A percentile compares a stretch with the other conserved stretches of the same genome.
phyloP scores from a whole-genome alignment of 78 protist genomes.

The Planoprotostelium fungivorum region DNA sequence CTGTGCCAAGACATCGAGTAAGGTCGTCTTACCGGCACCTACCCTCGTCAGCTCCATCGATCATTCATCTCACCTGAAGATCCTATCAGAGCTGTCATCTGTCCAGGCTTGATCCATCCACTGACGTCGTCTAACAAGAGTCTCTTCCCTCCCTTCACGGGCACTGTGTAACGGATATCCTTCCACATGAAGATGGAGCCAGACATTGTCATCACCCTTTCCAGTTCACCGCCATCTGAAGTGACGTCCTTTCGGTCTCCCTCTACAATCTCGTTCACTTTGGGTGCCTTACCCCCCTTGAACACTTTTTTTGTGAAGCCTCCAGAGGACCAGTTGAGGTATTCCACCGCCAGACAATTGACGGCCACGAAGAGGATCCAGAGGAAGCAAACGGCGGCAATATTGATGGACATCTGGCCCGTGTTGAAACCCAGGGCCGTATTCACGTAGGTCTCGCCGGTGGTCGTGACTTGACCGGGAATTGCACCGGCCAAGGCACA shows the following conservation, averaged over 20 bases:
- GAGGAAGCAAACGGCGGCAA: constrained; percentile 12
- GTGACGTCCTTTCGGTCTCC: constrained; percentile 15
- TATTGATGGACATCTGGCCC: constrained; percentile 10
- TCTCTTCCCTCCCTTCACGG: constrained; percentile 20
- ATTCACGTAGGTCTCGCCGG: constrained; percentile 18
- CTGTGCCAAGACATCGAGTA: constrained; percentile 70
- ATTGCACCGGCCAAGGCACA: constrained; percentile 23
- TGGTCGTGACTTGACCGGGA: neutral
- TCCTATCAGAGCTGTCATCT: constrained; percentile 76
- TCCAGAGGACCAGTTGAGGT: constrained; percentile 16
- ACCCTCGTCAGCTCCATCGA: neutral
- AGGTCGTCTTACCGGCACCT: constrained; percentile 81
- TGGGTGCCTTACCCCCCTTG: constrained; percentile 50
- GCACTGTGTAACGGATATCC: constrained; percentile 36
- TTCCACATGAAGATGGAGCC: constrained; percentile 52
- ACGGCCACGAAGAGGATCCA: constrained; percentile 28
- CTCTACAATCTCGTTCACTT: constrained; percentile 34
- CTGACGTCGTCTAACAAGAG: constrained; percentile 27
- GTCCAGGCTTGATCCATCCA: constrained; percentile 61
- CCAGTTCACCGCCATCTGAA: constrained; percentile 25
- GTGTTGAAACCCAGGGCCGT: constrained; percentile 15
- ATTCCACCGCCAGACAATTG: constrained; percentile 26
- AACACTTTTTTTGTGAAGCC: constrained; percentile 43
- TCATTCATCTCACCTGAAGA: constrained; percentile 33
- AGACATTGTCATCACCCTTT: constrained; percentile 20